These are phyloP conservation scores for Kalanchoe fedtschenkoi DNA, from an alignment of 164 flowering plant species.

Conservation along the genomic window DNA sequence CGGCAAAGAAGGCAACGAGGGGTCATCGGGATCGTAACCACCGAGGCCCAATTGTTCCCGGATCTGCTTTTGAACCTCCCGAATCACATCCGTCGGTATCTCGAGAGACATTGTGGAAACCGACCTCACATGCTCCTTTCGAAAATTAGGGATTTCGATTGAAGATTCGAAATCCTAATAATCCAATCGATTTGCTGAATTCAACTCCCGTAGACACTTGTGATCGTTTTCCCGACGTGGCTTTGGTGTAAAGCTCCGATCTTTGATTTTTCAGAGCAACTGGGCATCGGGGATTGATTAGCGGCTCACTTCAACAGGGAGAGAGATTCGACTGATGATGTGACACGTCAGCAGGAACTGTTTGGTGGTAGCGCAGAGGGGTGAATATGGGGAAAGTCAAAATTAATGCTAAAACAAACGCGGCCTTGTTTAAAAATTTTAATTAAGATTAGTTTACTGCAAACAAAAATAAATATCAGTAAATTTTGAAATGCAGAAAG, in stretches of 20 bases:
- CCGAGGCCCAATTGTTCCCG: slow-evolving; percentile 37
- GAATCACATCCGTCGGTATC: slow-evolving; percentile 33
- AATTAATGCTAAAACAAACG: neutral
- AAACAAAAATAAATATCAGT: neutral
- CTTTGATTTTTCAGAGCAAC: no score
- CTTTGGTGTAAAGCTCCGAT: no score
- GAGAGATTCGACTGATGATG: neutral
- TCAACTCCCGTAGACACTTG: no score
- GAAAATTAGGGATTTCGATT: no score
- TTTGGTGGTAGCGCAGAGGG: neutral
- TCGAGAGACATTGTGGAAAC: slow-evolving; percentile 29
- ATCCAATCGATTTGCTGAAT: no score
- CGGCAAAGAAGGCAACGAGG: slow-evolving; percentile 27
- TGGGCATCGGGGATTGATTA: no score
- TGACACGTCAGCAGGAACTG: neutral
- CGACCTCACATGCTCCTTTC: neutral
- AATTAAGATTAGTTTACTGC: neutral
- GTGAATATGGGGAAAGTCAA: neutral
- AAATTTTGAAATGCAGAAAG: neutral
- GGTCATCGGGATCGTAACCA: slow-evolving; percentile 36
- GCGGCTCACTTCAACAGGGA: no score
- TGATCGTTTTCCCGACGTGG: no score
- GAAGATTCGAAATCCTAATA: no score
- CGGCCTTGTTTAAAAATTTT: neutral
- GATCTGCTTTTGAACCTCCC: slow-evolving; percentile 29